These are phyloP conservation scores for Amanita subjunquillea DNA, from an alignment of 768 basidiomycete genomes.

Conservation along the genomic window DNA sequence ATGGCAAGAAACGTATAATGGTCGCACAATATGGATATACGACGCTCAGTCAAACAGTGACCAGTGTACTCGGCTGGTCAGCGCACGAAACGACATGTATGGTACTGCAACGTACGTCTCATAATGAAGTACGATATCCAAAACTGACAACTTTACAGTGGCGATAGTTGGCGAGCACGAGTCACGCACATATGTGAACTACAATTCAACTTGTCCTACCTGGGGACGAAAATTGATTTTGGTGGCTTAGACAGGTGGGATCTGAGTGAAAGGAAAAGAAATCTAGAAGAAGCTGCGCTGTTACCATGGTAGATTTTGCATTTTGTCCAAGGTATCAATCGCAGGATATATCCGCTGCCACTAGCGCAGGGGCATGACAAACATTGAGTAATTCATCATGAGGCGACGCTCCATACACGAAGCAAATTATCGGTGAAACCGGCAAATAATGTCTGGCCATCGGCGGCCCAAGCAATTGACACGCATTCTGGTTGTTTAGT, in stretches of 20 bases:
- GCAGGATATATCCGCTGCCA: neutral
- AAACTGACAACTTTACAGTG: slow-evolving; percentile 30
- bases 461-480: slow-evolving; percentile 96
- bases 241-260: slow-evolving; percentile 73
- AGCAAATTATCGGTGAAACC: slow-evolving; percentile 94
- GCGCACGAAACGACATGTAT: slow-evolving; percentile 50
- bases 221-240: slow-evolving; percentile 62
- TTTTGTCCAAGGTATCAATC: neutral
- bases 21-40: slow-evolving; percentile 68
- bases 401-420: slow-evolving; percentile 83
- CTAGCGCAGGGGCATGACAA: neutral
- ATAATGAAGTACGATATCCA: neutral
- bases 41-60: slow-evolving; percentile 57
- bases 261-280: slow-evolving; percentile 47
- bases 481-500: slow-evolving; percentile 84
- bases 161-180: slow-evolving; percentile 74
- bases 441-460: slow-evolving; percentile 95
- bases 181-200: slow-evolving; percentile 63
- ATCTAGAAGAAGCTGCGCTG: slow-evolving; percentile 25
- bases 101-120: slow-evolving; percentile 65
- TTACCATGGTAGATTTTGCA: neutral
- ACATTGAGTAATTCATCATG: slow-evolving; percentile 28
- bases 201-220: slow-evolving; percentile 52
- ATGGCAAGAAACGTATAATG: slow-evolving; percentile 66
- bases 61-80: slow-evolving; percentile 58